Percentiles rank a stretch among this genome's conserved stretches.
phyloP scores from a whole-genome alignment of 352 stramenopile species.

The Hyphochytrium catenoides region DNA sequence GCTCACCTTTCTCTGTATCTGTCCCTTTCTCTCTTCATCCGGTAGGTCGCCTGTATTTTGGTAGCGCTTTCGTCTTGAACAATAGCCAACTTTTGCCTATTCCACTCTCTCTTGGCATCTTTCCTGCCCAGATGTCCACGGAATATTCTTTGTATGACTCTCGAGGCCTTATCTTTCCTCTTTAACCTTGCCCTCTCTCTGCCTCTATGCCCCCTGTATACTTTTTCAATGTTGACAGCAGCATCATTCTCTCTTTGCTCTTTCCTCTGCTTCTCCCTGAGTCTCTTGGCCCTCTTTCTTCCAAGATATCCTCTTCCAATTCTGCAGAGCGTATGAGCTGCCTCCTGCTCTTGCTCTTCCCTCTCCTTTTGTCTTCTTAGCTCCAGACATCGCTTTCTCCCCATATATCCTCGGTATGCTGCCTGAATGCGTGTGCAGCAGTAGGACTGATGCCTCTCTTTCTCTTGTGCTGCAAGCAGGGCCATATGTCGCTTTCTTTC shows the following conservation, averaged over 20 bases:
- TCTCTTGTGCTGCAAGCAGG: no score
- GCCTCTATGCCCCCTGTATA: constrained; percentile 31
- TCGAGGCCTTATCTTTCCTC: constrained; percentile 19
- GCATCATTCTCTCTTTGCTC: constrained; percentile 10
- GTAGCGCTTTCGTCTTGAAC: constrained; percentile 29
- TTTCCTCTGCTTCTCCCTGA: constrained; percentile 9
- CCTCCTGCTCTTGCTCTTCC: no score
- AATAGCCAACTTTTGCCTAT: constrained; percentile 14
- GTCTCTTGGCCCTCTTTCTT: constrained; percentile 17
- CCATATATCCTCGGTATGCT: no score
- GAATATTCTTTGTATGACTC: constrained; percentile 33
- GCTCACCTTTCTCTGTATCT: constrained; percentile 15
- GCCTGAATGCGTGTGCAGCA: no score
- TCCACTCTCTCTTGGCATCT: constrained; percentile 16
- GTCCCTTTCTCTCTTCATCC: constrained; percentile 45
- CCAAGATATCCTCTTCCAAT: constrained; percentile 35
- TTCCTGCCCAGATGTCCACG: constrained; percentile 28
- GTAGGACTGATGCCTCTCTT: no score
- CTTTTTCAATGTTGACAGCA: constrained; percentile 26
- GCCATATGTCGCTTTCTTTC: no score
- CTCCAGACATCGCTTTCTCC: no score
- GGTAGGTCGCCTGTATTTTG: constrained; percentile 62
- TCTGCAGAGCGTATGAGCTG: no score
- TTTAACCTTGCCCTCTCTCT: constrained; percentile 20
- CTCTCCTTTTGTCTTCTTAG: no score